Percentiles rank a stretch among this genome's conserved stretches.
Conservation (phyloP, 2,329 filamentous ascomycete species). For the Cryphonectria parasitica region DNA sequence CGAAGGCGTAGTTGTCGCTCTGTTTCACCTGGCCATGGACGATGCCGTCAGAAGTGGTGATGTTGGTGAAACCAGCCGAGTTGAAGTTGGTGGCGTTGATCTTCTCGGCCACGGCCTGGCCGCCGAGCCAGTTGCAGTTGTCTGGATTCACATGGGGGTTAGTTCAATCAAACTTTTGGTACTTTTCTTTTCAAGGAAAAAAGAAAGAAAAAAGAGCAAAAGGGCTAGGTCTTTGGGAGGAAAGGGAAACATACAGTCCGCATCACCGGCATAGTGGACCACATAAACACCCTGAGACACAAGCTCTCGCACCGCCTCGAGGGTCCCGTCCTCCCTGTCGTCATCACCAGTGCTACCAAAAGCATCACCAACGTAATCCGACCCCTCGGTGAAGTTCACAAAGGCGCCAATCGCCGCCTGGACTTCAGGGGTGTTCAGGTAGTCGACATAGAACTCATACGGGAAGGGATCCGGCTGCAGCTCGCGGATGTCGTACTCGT, state of each 20-base stretch:
- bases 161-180: not conserved
- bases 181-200: not conserved
- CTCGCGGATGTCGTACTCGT: constrained; percentile 65
- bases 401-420: constrained; percentile 35
- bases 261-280: constrained; percentile 24
- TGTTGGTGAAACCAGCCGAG: constrained; percentile 35
- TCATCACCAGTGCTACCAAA: constrained; percentile 25
- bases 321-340: constrained; percentile 20
- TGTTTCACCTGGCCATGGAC: constrained; percentile 48
- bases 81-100: constrained; percentile 37
- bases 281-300: constrained; percentile 23
- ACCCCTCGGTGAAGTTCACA: constrained; percentile 32
- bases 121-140: constrained; percentile 28
- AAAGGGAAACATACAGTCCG: constrained; percentile 17
- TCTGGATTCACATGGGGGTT: not conserved
- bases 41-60: constrained; percentile 39
- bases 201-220: not conserved
- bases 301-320: constrained; percentile 16
- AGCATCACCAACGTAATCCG: constrained; percentile 13
- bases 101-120: constrained; percentile 21
- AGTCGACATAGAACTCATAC: constrained; percentile 56
- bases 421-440: constrained; percentile 56
- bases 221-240: too few species aligned
- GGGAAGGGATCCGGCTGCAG: constrained; percentile 61
- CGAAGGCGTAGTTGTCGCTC: constrained; percentile 53